Conservation (phyloP, 148 eudicot species). For the Nyssa sinensis region DNA sequence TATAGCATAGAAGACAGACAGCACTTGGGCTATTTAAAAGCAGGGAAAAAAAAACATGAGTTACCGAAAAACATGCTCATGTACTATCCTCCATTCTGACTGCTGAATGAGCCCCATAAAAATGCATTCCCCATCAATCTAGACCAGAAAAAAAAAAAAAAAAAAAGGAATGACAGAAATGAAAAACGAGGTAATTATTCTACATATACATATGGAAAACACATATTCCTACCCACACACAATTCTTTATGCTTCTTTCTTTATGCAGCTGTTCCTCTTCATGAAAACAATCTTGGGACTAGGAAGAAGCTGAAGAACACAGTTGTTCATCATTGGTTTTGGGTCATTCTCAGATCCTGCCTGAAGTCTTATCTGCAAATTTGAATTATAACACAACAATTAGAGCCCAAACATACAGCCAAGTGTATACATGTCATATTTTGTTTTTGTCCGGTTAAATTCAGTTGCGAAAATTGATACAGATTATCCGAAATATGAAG, state of each 20-base stretch:
- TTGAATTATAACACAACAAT: not conserved
- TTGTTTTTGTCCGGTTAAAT: not conserved
- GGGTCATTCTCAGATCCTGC: slow-evolving; percentile 31
- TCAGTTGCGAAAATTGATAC: not conserved
- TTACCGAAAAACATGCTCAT: slow-evolving; percentile 12
- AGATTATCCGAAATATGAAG: not conserved
- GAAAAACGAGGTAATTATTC: not conserved
- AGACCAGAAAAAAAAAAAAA: not conserved
- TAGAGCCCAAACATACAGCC: not conserved
- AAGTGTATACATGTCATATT: not conserved
- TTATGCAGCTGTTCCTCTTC: slow-evolving; percentile 27
- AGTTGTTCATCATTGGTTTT: slow-evolving; percentile 32
- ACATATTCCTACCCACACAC: not conserved
- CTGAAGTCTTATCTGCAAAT: slow-evolving; percentile 38
- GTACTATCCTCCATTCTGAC: slow-evolving; percentile 27
- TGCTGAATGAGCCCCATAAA: slow-evolving; percentile 26
- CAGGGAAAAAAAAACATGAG: slow-evolving; percentile 34
- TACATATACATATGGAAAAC: not conserved
- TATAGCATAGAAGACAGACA: slow-evolving; percentile 19
- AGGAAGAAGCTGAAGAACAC: slow-evolving; percentile 47
- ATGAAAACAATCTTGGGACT: slow-evolving; percentile 43
- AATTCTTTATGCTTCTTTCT: not conserved
- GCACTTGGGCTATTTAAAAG: slow-evolving; percentile 29
- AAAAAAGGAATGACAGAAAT: not conserved
- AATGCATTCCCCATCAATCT: slow-evolving; percentile 18